phyloP scores from a whole-genome alignment of 352 stramenopile species.

The Aphanomyces invadans region DNA sequence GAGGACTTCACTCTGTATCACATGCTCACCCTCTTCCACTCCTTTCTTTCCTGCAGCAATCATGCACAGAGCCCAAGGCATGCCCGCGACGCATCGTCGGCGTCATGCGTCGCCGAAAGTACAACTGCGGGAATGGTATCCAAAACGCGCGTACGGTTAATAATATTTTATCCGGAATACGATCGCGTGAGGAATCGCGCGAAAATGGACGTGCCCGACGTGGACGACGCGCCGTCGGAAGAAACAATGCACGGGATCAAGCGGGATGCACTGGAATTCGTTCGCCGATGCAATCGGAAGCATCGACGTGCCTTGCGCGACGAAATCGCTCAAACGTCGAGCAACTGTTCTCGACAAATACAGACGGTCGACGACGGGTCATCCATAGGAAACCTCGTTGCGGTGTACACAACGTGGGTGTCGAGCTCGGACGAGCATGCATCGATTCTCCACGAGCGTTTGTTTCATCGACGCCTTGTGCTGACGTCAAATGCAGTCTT shows the following conservation, averaged over 20 bases:
- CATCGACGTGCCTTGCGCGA: background rate
- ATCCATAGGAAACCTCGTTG: background rate
- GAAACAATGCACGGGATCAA: background rate
- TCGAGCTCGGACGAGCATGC: background rate
- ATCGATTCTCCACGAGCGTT: background rate
- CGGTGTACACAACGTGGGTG: background rate
- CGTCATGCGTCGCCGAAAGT: too few relatives aligned
- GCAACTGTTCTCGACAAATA: background rate
- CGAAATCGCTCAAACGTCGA: background rate
- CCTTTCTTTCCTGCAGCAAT: too few relatives aligned
- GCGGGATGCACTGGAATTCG: background rate
- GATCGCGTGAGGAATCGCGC: too few relatives aligned
- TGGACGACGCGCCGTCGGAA: too few relatives aligned
- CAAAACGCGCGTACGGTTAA: too few relatives aligned
- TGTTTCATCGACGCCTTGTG: background rate
- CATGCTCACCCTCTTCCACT: too few relatives aligned
- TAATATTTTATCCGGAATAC: too few relatives aligned
- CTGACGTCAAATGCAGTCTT: background rate
- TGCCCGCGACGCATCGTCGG: too few relatives aligned
- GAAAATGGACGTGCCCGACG: too few relatives aligned
- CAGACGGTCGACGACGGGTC: background rate
- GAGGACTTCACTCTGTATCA: too few relatives aligned
- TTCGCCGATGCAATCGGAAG: background rate
- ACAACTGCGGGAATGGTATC: too few relatives aligned
- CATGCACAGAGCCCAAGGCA: too few relatives aligned